Evolutionary conservation across 2,329 filamentous ascomycete genomes (phyloP), one percentile per base, ranked within the genome.

Genomic region (Chalaropsis thielavioides): DNA sequence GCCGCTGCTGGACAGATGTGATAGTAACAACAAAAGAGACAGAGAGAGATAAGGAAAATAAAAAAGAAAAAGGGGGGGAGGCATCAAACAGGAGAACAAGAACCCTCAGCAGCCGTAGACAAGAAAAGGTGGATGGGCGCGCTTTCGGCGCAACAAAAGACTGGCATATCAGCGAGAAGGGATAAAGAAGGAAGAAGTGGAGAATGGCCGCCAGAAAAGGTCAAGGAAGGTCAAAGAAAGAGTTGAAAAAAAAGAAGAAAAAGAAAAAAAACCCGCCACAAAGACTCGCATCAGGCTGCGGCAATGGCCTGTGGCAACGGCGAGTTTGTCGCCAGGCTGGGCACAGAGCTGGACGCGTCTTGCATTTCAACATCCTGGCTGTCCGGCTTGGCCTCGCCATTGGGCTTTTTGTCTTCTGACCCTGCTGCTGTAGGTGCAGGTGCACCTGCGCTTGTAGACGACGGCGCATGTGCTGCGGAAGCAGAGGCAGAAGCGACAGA

Each of bases 401-500:
- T 77, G 61, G 87, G 86, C 69, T 83, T 83, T 70, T 84, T 82
- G 72, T 84, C 84, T 15, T n/a, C 54, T 31, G 19, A 58, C 11
- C 15, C 8, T 35, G 54, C 13, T 11, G 24, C 13, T n/a, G 46
- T 10, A n/a, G 54, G 54, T 4, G 31, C 31, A 31, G 22, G 15
- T 10, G 54, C 54, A 11, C 27, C 17, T 3, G 22, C 24, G 11
- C 27, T 17, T 3, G 22, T 13, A 6, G 22, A 24, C 13, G 51
- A 6, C 13, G 43, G 15, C 15, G 43, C 15, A n/a, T 3, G 15
- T 4, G n/a, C 8, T 17, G 4, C 51, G 35, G 22, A 31, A 8
- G 15, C 22, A n/a, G 51, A 31, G 11, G 51, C 27, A 31, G 43
- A n/a, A 17, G 43, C 43, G 15, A 35, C 51, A 4, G 51, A 35